Conservation (phyloP, 306 rosid genomes). For the Begonia loranthoides region DNA sequence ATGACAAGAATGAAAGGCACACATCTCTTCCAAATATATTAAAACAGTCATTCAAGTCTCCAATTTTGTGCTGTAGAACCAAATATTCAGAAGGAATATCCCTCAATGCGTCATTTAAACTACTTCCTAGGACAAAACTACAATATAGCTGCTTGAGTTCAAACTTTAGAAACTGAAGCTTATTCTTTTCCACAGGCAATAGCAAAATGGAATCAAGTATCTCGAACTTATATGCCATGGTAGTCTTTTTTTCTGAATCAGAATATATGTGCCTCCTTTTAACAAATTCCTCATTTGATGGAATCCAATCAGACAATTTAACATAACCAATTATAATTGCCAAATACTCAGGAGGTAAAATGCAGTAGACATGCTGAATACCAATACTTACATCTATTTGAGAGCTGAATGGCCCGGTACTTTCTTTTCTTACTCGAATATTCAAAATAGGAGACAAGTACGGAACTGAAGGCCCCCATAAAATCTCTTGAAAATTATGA, state of each 20-base stretch:
- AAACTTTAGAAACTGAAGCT: slow-evolving; percentile 51
- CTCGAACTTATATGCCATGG: slow-evolving; percentile 58
- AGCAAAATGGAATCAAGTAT: slow-evolving; percentile 64
- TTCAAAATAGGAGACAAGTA: slow-evolving; percentile 70
- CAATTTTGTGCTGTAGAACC: slow-evolving; percentile 48
- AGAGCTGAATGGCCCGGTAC: slow-evolving; percentile 20
- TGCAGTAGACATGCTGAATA: slow-evolving; percentile 76
- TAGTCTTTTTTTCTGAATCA: slow-evolving; percentile 25
- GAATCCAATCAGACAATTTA: slow-evolving; percentile 65
- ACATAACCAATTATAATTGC: slow-evolving; percentile 83
- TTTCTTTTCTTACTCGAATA: slow-evolving; percentile 45
- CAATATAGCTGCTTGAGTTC: slow-evolving; percentile 52
- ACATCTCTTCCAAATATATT: slow-evolving; percentile 63
- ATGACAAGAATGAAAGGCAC: slow-evolving; percentile 34
- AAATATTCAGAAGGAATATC: slow-evolving; percentile 43
- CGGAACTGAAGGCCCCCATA: slow-evolving; percentile 71
- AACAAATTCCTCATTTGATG: slow-evolving; percentile 20
- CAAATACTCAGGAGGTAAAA: slow-evolving; percentile 78
- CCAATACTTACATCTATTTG: slow-evolving; percentile 47
- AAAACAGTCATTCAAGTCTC: slow-evolving; percentile 39
- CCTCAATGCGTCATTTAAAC: slow-evolving; percentile 25
- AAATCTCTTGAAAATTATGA: slow-evolving; percentile 33
- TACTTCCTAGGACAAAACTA: slow-evolving; percentile 31
- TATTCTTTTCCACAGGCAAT: slow-evolving; percentile 53
- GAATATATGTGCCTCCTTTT: slow-evolving; percentile 17